phyloP scores from a whole-genome alignment of 2,329 filamentous ascomycete species.

The Pleomassaria siparia region DNA sequence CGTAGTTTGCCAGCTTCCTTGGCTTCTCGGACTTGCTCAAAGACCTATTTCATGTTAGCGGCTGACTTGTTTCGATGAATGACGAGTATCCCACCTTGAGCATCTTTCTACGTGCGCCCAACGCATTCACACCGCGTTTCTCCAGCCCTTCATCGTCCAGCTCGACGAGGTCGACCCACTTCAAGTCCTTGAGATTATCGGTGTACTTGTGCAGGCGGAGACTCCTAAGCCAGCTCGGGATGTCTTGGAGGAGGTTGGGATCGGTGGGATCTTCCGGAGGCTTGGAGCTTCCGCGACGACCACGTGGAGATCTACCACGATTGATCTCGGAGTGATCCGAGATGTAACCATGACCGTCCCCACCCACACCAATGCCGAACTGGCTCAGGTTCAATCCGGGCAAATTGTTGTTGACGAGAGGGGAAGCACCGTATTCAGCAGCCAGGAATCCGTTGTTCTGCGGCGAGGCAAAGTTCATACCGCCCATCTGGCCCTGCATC shows the following conservation, averaged over 20 bases:
- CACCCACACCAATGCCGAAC: conserved; percentile 55
- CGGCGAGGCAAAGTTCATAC: conserved; percentile 76
- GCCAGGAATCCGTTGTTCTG: conserved; percentile 94
- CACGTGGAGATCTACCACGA: conserved; percentile 87
- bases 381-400: conserved; percentile 70
- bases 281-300: conserved; percentile 91
- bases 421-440: conserved; percentile 76
- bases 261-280: conserved; percentile 97
- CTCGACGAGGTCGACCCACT: conserved; percentile 91
- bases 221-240: conserved; percentile 93
- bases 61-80: not conserved
- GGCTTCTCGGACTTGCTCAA: conserved; percentile 84
- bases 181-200: conserved; percentile 94
- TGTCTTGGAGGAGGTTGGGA: conserved; percentile 84
- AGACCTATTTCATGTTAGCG: conserved; percentile 61
- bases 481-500: conserved; percentile 66
- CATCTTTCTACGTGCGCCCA: conserved; percentile 96
- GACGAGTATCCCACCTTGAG: conserved; percentile 67
- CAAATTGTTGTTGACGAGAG: conserved; percentile 72
- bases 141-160: conserved; percentile 92
- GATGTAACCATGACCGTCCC: conserved; percentile 69
- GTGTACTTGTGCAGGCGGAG: conserved; percentile 98
- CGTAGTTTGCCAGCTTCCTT: conserved; percentile 47
- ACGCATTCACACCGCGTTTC: conserved; percentile 88
- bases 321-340: conserved; percentile 92